Percentiles rank a stretch among this genome's conserved stretches.
phyloP scores from a whole-genome alignment of 306 rosid species.

The Lithocarpus polystachyus region DNA sequence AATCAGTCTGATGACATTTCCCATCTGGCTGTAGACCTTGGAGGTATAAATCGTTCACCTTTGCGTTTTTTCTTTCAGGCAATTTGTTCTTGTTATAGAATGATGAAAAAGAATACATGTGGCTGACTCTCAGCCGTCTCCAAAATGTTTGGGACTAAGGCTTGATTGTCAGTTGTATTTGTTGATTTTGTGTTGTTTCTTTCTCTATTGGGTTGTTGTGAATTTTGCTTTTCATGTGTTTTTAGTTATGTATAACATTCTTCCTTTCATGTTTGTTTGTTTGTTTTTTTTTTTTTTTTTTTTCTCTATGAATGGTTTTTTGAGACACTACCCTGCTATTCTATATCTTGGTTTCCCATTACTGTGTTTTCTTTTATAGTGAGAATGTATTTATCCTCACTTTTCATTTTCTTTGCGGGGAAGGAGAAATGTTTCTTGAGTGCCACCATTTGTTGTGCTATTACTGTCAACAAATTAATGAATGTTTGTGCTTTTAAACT shows the following conservation, averaged over 20 bases:
- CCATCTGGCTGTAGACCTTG: constrained; percentile 90
- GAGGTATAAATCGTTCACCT: constrained; percentile 46
- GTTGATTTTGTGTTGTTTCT: constrained; percentile 5
- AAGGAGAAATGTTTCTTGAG: not conserved
- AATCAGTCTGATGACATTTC: constrained; percentile 94
- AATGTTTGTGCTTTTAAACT: not conserved
- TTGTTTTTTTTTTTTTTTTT: no score
- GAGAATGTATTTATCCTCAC: not conserved
- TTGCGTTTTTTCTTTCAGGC: not conserved
- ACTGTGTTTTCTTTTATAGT: not conserved
- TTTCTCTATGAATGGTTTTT: not conserved
- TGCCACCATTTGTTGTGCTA: not conserved
- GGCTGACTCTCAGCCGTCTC: no score
- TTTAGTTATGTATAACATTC: not conserved
- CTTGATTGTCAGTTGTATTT: not conserved
- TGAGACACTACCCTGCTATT: not conserved
- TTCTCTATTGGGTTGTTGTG: not conserved
- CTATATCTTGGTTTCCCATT: not conserved
- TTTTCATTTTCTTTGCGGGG: not conserved
- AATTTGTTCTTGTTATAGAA: not conserved
- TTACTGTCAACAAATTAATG: not conserved
- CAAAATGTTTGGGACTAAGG: no score
- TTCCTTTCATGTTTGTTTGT: not conserved
- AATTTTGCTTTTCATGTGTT: not conserved
- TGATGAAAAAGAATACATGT: no score